These are phyloP conservation scores for Orbilia brochopaga DNA, from an alignment of 2,329 filamentous ascomycete species.

Conservation along the genomic window DNA sequence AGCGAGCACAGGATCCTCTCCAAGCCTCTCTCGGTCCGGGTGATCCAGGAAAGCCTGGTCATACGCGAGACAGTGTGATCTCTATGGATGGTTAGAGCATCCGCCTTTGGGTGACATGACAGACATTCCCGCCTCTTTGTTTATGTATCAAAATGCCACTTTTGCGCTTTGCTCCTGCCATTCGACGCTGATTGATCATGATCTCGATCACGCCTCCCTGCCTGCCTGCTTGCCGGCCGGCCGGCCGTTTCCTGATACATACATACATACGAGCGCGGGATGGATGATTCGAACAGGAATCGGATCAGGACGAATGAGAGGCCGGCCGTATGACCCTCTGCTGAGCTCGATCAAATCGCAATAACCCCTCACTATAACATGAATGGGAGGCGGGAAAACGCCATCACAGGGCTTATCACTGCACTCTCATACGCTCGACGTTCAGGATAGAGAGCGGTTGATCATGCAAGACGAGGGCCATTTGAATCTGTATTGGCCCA, in stretches of 20 bases:
- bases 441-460: conserved; percentile 37
- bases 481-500: conserved; percentile 40
- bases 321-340: conserved; percentile 46
- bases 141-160: background rate
- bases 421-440: conserved; percentile 26
- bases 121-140: conserved; percentile 27
- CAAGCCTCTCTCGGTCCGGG: conserved; percentile 41
- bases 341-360: conserved; percentile 52
- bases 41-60: conserved; percentile 46
- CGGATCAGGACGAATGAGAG: conserved; percentile 50
- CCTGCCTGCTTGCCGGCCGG: conserved; percentile 8
- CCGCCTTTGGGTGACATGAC: conserved; percentile 33
- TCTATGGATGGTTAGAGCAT: conserved; percentile 36
- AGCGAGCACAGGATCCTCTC: conserved; percentile 50
- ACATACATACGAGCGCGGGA: conserved; percentile 27
- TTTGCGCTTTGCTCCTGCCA: conserved; percentile 21
- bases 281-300: conserved; percentile 24
- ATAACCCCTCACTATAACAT: conserved; percentile 49
- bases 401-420: conserved; percentile 49
- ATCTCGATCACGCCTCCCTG: conserved; percentile 35
- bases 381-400: conserved; percentile 15
- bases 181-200: conserved; percentile 21
- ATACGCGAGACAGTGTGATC: conserved; percentile 51
- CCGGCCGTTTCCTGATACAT: conserved; percentile 14
- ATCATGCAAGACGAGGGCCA: conserved; percentile 40